Evolutionary conservation across 148 eudicot species (phyloP).

Genomic region (Diospyros lotus): DNA sequence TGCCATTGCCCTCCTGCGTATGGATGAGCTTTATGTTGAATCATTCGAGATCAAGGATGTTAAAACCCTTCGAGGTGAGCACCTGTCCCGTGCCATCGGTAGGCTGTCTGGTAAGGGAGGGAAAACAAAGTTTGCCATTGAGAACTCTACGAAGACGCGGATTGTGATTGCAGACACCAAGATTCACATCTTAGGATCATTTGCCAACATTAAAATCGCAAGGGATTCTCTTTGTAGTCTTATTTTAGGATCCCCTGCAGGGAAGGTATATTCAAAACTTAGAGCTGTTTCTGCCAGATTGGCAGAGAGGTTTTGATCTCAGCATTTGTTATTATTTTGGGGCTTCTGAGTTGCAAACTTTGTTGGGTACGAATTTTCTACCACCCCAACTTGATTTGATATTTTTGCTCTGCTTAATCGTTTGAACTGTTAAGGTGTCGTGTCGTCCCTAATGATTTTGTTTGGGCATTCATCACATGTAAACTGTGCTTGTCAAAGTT

Average conservation of each 20-base stretch:
- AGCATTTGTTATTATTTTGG: background rate
- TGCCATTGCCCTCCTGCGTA: constrained; percentile 56
- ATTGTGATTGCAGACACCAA: constrained; percentile 76
- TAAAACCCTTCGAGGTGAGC: constrained; percentile 77
- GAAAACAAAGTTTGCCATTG: constrained; percentile 80
- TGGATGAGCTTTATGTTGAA: constrained; percentile 77
- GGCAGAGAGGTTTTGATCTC: constrained; percentile 65
- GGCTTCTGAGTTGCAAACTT: background rate
- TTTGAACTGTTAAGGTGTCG: too few species aligned
- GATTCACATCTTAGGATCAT: constrained; percentile 75
- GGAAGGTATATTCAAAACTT: constrained; percentile 85
- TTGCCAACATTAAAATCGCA: constrained; percentile 63
- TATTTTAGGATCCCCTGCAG: constrained; percentile 88
- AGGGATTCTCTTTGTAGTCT: constrained; percentile 76
- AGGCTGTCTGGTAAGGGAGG: constrained; percentile 89
- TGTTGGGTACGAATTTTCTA: background rate
- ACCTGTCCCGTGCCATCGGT: constrained; percentile 78
- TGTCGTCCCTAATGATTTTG: too few species aligned
- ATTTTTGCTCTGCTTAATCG: background rate
- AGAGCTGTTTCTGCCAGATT: constrained; percentile 73
- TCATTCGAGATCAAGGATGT: constrained; percentile 85
- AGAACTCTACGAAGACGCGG: constrained; percentile 75
- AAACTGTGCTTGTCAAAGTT: background rate
- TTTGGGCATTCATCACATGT: background rate
- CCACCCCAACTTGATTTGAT: background rate